A percentile compares a stretch with the other conserved stretches of the same genome.
phyloP scores from a whole-genome alignment of 306 rosid species.

The Prunus armeniaca region DNA sequence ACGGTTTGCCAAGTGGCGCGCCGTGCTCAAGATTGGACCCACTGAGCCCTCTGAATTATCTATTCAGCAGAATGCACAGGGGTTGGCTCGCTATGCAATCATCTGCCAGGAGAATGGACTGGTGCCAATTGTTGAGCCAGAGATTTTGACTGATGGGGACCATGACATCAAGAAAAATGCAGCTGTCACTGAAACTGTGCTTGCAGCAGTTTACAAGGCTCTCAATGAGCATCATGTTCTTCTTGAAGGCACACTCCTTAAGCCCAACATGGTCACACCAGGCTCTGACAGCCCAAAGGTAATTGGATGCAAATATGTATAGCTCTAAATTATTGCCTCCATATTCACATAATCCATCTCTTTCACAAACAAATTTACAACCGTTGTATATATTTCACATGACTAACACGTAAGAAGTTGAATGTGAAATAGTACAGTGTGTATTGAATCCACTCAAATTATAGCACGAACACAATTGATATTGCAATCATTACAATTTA shows the following conservation, averaged over 20 bases:
- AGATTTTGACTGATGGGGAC: conserved; percentile 75
- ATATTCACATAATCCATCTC: background rate
- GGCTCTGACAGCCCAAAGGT: conserved; percentile 90
- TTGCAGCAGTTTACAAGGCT: conserved; percentile 85
- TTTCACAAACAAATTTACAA: background rate
- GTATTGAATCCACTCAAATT: background rate
- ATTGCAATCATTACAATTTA: background rate
- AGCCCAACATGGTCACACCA: conserved; percentile 92
- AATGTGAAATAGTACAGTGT: background rate
- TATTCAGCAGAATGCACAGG: conserved; percentile 86
- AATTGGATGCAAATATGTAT: background rate
- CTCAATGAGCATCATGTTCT: conserved; percentile 88
- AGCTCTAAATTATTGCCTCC: background rate
- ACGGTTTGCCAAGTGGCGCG: conserved; percentile 87
- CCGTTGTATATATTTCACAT: background rate
- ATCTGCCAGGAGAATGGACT: conserved; percentile 93
- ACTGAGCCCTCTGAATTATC: conserved; percentile 73
- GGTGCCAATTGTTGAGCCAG: conserved; percentile 94
- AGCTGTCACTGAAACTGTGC: conserved; percentile 72
- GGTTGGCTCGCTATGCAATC: conserved; percentile 88
- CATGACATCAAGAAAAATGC: conserved; percentile 76
- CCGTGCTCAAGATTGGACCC: conserved; percentile 79
- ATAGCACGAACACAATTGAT: background rate
- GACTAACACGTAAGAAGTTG: background rate
- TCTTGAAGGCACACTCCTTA: conserved; percentile 89